A percentile compares a stretch with the other conserved stretches of the same genome.
phyloP scores from a whole-genome alignment of 257 asterid species.

The Rauvolfia tetraphylla region DNA sequence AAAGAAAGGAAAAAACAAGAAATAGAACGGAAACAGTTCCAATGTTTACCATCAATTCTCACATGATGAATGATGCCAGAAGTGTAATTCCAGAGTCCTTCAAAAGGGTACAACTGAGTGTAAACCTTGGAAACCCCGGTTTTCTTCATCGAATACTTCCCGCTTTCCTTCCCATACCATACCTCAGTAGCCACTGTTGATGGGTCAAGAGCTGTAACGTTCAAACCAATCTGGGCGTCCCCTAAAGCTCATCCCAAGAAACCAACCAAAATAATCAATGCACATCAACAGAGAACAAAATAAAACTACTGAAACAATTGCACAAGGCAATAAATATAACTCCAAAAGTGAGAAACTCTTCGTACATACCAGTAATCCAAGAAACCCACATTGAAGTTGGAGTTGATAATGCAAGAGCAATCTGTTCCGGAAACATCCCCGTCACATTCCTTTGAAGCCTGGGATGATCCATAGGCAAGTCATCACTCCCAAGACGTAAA shows the following conservation, averaged over 20 bases:
- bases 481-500: conserved; percentile 69
- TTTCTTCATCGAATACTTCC: conserved; percentile 35
- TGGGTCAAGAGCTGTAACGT: conserved; percentile 68
- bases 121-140: conserved; percentile 61
- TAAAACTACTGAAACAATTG: not conserved
- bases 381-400: conserved; percentile 73
- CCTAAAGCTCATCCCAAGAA: conserved; percentile 7
- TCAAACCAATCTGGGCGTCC: conserved; percentile 58
- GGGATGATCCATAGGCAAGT: conserved; percentile 73
- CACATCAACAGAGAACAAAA: not conserved
- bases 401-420: conserved; percentile 67
- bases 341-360: not conserved
- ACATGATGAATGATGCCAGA: conserved; percentile 86
- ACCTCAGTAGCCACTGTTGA: conserved; percentile 65
- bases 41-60: conserved; percentile 54
- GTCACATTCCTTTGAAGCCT: conserved; percentile 52
- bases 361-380: conserved; percentile 69
- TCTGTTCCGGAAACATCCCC: conserved; percentile 66
- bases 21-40: not conserved
- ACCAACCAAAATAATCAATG: not conserved
- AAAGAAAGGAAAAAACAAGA: not conserved
- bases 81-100: conserved; percentile 80
- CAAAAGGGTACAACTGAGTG: conserved; percentile 72
- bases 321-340: not conserved
- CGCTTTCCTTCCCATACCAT: conserved; percentile 68